Base-by-base conservation (phyloP, 1,284 basidiomycete species). In the Austropuccinia psidii region DNA sequence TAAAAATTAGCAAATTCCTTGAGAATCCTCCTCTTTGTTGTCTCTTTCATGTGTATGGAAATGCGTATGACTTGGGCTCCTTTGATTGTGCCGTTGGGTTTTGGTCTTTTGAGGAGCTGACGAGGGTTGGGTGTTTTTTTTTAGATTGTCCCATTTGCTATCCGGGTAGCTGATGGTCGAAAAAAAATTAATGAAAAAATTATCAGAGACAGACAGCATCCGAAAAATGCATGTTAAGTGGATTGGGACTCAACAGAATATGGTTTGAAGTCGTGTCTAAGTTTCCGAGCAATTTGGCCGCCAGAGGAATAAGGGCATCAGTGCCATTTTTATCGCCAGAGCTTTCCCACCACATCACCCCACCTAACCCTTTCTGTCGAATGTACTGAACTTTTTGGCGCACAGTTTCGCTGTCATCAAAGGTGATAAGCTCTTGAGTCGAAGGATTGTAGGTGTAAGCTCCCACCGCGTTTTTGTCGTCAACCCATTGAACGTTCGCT, bases 341-440 rank as follows among this genome's bases (percentile, higher is more conserved):
- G 50, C 72, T 73, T 58, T 73, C 72, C 72, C 72, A 73, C 72
- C 72, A 73, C 72, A 73, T 73, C 9, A 73, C 72, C 27, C 72
- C 72, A 33, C 72, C 72, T 11, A 73, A 49, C 15, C 62, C 50
- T 13, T 49, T 49, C 21, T 52, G 27, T 24, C 57, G 47, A 19
- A 73, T 47, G 41, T 73, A 73, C 24, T 65, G 24, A 11, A 73
- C 62, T 43, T 73, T 73, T 31, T 21, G 60, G 19, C 33, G 35
- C 0, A 73, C 72, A 29, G 72, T 73, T 15, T 73, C 45, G 35
- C 52, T 60, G 9, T 27, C 55, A 50, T 73, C 72, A 54, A 65
- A 73, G 43, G 50, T 73, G 27, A 73, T 35, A 21, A 73, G 41
- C 33, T 73, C 72, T 43, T 58, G 39, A 33, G 47, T 73, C 33